Evolutionary conservation across 495 filamentous ascomycete species (phyloP).

Genomic region (Saxispiralis lemnorum): DNA sequence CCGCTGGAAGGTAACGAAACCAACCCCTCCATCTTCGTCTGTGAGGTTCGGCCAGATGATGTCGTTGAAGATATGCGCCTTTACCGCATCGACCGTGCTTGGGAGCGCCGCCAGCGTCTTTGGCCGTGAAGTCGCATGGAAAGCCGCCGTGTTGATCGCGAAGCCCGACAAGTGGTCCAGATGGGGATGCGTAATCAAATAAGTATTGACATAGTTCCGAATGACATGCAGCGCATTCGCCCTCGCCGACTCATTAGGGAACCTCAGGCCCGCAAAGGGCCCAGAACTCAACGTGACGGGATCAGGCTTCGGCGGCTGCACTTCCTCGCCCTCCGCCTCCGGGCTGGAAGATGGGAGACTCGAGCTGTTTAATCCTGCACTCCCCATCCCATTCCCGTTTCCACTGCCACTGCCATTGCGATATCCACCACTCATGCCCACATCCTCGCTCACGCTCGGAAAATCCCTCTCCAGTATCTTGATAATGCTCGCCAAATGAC

Average conservation of each 20-base stretch:
- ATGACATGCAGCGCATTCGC: conserved; percentile 70
- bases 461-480: conserved; percentile 44
- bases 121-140: conserved; percentile 51
- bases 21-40: conserved; percentile 87
- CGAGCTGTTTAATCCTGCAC: background rate
- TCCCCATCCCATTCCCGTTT: background rate
- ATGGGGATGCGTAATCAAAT: conserved; percentile 85
- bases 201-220: conserved; percentile 61
- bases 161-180: conserved; percentile 84
- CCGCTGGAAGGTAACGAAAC: conserved; percentile 77
- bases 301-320: conserved; percentile 3
- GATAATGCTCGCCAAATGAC: conserved; percentile 68
- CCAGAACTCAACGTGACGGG: conserved; percentile 25
- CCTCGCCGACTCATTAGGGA: conserved; percentile 41
- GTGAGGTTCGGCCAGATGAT: conserved; percentile 95
- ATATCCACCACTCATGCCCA: conserved; percentile 1
- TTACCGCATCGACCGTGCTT: conserved; percentile 70
- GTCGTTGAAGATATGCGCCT: conserved; percentile 90
- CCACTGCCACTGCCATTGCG: background rate
- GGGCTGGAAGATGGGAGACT: conserved; percentile 4
- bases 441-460: conserved; percentile 12
- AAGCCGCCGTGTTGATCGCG: conserved; percentile 75
- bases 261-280: conserved; percentile 58
- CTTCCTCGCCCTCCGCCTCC: conserved; percentile 11
- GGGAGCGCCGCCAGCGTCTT: conserved; percentile 76